Percentiles rank a stretch among this genome's conserved stretches.
These are phyloP conservation scores for Ailanthus altissimus DNA, from an alignment of 345 rosid genomes.

Conservation along the genomic window DNA sequence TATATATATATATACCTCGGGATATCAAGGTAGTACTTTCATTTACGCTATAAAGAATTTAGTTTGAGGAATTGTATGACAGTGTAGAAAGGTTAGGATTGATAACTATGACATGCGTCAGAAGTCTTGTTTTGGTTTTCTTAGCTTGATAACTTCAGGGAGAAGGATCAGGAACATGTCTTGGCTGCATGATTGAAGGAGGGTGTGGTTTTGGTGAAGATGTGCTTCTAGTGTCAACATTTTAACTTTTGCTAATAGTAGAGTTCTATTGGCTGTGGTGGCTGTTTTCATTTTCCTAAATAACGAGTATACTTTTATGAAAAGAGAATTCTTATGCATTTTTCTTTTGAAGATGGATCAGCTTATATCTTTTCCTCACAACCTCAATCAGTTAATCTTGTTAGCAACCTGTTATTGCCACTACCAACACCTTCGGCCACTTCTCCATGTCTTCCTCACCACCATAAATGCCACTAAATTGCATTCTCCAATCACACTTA, in stretches of 20 bases:
- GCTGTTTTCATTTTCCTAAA: not conserved
- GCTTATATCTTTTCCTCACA: not conserved
- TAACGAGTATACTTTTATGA: not conserved
- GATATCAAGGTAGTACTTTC: not conserved
- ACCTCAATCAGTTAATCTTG: not conserved
- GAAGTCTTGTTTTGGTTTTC: not conserved
- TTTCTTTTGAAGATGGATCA: not conserved
- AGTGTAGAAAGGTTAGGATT: not conserved
- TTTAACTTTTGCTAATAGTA: not conserved
- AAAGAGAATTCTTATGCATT: not conserved
- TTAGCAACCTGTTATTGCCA: not conserved
- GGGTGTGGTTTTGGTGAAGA: not conserved
- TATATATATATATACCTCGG: too few relatives aligned
- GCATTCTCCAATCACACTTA: not conserved
- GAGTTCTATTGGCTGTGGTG: not conserved
- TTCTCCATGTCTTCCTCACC: not conserved
- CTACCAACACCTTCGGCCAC: not conserved
- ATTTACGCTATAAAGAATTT: not conserved
- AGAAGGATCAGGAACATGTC: not conserved
- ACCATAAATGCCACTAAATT: not conserved
- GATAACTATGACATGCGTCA: not conserved
- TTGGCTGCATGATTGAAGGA: not conserved
- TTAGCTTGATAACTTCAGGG: not conserved
- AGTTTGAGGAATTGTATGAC: not conserved
- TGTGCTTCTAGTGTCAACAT: not conserved